Percentiles rank a stretch among this genome's conserved stretches.
These are phyloP conservation scores for Magnusiomyces ingens DNA, from an alignment of 1,139 yeast species.

Conservation along the genomic window DNA sequence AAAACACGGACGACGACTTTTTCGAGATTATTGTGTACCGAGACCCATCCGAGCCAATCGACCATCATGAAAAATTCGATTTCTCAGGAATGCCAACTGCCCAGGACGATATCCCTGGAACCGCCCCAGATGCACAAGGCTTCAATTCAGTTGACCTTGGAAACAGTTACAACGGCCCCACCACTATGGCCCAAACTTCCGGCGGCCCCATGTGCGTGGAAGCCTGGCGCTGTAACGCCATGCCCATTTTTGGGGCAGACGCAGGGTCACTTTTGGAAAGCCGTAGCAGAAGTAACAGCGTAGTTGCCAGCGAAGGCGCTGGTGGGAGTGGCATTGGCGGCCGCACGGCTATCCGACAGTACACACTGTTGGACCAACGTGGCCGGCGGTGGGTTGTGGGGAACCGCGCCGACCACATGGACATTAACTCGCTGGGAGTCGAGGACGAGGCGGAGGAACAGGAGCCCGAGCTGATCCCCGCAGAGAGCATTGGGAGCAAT, in stretches of 20 bases:
- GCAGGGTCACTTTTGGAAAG: too few species aligned
- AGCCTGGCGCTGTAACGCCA: too few species aligned
- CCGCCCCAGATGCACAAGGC: too few species aligned
- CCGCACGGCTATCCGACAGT: slow-evolving; percentile 1
- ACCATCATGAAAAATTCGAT: neutral
- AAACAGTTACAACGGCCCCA: too few species aligned
- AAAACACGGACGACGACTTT: neutral
- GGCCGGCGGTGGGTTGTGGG: slow-evolving; percentile 14
- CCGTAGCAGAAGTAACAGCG: too few species aligned
- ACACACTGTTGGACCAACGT: neutral
- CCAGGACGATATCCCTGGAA: too few species aligned
- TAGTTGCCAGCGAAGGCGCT: too few species aligned
- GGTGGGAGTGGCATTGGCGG: too few species aligned
- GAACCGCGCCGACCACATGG: slow-evolving; percentile 9
- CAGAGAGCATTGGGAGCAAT: neutral
- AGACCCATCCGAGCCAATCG: neutral
- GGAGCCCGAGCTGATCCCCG: neutral
- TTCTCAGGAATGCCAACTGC: neutral
- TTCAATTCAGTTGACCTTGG: too few species aligned
- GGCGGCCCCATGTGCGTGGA: too few species aligned
- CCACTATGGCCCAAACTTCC: too few species aligned
- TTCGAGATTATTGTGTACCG: slow-evolving; percentile 1
- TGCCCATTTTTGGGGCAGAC: too few species aligned
- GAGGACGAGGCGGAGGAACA: slow-evolving; percentile 6
- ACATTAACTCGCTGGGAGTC: neutral